Evolutionary conservation across 2,329 filamentous ascomycete genomes (phyloP), one percentile per base, ranked within the genome.

Genomic region (Epichloe baconii): DNA sequence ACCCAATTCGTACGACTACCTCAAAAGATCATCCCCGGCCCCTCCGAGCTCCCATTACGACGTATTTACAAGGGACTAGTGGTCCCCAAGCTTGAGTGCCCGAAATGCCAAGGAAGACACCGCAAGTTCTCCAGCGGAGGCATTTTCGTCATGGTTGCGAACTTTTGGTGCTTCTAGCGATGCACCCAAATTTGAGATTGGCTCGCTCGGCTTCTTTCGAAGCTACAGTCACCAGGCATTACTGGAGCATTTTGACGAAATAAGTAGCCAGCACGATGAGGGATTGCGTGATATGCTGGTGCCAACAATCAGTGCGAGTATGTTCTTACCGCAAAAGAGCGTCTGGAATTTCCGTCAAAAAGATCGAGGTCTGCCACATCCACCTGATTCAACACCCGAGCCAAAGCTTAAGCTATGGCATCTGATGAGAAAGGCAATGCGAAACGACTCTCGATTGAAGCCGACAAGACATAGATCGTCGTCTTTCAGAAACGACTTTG

Each of bases 111-210:
- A 56, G 15, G 46, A 52, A 19, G 44, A 54, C 26, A 49, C 55
- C 31, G 57, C 56, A 21, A 62, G 43, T 50, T 57, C 59, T 7
- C 54, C 59, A 34, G 53, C 58, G n/a, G 63, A 64, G 37, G 58
- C 59, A 47, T 64, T 66, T 51, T 58, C 60, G 12, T 60, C 61
- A 40, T 65, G 66, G 57, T 52, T 68, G 52, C 55, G 59, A 48
- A 64, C 68, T 15, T 67, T 72, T 52, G 77, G 73, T 63, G 74
- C 73, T 55, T 71, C 71, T 57, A 71, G 73, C 50, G 70, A 75
- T 59, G 74, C 74, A 53, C 71, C 72, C 10, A 75, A 75, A 53
- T 77, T 79, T 52, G 77, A 80, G 58, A 72, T 80, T 56, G 77
- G 74, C 49, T 73, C 69, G 26, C 62, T 75, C 35, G 59, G 64